Evolutionary conservation across 148 eudicot species (phyloP).

Genomic region (Vaccinium vitisidaea): DNA sequence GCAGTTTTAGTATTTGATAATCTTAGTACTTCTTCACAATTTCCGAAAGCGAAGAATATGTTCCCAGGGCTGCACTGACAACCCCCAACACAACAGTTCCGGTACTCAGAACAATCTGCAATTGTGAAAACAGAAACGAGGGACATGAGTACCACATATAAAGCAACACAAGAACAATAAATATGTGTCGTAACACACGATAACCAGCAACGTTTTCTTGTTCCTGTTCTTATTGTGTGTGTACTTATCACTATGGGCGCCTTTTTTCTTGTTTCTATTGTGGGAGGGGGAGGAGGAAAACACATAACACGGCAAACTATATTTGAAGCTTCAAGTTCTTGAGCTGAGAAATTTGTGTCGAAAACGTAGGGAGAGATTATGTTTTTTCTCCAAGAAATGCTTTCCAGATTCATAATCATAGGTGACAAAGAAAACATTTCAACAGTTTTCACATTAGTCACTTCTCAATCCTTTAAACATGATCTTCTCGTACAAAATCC

Average conservation of each 20-base stretch:
- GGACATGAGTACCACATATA: background rate
- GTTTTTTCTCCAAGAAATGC: background rate
- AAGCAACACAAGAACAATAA: background rate
- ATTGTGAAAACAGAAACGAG: background rate
- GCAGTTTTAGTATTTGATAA: background rate
- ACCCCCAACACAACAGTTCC: constrained; percentile 47
- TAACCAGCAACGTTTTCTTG: background rate
- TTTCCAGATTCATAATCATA: background rate
- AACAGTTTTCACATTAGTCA: background rate
- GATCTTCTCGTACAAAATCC: background rate
- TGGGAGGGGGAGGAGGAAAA: no score
- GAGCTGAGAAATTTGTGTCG: background rate
- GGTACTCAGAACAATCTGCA: constrained; percentile 48
- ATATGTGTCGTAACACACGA: background rate
- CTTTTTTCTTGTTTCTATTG: background rate
- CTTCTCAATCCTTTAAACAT: background rate
- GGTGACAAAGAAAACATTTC: background rate
- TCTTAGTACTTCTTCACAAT: constrained; percentile 34
- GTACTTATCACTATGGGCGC: background rate
- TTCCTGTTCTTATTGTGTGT: background rate
- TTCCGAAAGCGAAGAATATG: constrained; percentile 52
- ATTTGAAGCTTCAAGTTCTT: background rate
- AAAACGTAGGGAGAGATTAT: background rate
- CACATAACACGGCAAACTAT: background rate
- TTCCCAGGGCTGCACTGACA: constrained; percentile 56